Percentiles rank a stretch among this genome's conserved stretches.
Conservation (phyloP, 768 basidiomycete species). For the Termitomyces sp. region DNA sequence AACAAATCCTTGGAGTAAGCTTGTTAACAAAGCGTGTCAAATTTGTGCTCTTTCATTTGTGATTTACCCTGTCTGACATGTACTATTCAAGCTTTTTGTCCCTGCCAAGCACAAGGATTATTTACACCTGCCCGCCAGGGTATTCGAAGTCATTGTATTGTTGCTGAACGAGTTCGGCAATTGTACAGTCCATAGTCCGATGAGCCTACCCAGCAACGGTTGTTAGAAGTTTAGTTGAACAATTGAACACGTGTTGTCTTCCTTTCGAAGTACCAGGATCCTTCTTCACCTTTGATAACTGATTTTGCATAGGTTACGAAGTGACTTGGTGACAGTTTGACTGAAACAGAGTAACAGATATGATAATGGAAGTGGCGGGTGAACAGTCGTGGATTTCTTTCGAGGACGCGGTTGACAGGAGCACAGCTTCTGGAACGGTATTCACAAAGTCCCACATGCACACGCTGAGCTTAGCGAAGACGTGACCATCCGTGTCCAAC, state of each 20-base stretch:
- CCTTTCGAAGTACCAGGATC: background rate
- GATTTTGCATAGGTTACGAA: background rate
- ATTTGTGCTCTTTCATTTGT: background rate
- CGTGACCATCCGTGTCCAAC: background rate
- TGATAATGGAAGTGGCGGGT: background rate
- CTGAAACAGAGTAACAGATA: background rate
- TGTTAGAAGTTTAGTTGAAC: background rate
- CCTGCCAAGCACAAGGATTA: background rate
- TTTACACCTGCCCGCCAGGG: background rate
- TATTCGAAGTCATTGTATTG: background rate
- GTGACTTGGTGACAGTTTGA: background rate
- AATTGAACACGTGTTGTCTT: background rate
- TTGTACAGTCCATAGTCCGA: too few species aligned
- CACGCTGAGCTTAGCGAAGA: background rate
- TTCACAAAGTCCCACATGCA: background rate
- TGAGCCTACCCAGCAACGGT: background rate
- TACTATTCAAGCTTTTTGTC: background rate
- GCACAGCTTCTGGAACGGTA: background rate
- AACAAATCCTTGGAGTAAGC: too few species aligned
- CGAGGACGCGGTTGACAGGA: too few species aligned
- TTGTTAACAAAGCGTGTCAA: background rate
- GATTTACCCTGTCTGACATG: background rate
- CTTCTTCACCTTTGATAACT: background rate
- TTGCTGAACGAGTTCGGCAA: too few species aligned
- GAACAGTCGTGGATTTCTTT: background rate